Conservation (phyloP, 306 rosid species). For the Vigna trinervia region DNA sequence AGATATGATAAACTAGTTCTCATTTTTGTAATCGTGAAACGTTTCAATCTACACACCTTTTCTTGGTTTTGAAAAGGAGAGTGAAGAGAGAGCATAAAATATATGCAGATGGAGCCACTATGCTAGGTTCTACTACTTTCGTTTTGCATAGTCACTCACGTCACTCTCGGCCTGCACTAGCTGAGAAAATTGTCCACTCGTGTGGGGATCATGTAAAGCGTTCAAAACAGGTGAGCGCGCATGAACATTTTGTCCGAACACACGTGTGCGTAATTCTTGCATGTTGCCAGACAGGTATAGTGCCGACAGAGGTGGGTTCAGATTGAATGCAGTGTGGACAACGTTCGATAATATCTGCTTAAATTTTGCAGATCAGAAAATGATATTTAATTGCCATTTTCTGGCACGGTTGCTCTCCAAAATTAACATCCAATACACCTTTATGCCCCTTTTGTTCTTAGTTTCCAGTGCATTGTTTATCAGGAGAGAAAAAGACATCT, state of each 20-base stretch:
- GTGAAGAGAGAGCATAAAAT: neutral
- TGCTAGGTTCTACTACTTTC: neutral
- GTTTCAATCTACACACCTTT: neutral
- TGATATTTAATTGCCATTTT: conserved; percentile 39
- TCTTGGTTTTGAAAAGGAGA: neutral
- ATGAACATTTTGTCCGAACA: conserved; percentile 54
- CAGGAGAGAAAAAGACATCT: neutral
- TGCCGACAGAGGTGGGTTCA: conserved; percentile 55
- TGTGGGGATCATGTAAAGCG: conserved; percentile 50
- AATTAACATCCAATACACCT: conserved; percentile 5
- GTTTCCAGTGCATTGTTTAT: conserved; percentile 34
- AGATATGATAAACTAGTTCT: too few species aligned
- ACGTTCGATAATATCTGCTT: conserved; percentile 38
- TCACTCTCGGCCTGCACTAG: conserved; percentile 25
- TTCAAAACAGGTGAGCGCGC: conserved; percentile 45
- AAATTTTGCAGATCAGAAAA: conserved; percentile 10
- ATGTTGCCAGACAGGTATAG: conserved; percentile 50
- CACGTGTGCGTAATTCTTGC: conserved; percentile 53
- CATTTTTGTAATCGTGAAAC: too few species aligned
- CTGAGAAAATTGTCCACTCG: conserved; percentile 49
- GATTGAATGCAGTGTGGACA: conserved; percentile 41
- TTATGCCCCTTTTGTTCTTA: conserved; percentile 30
- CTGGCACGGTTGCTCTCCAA: conserved; percentile 34
- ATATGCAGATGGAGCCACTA: neutral
- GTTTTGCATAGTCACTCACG: conserved; percentile 3